Evolutionary conservation across 2,329 filamentous ascomycete genomes (phyloP), one percentile per base, ranked within the genome.

Genomic region (Ophiostoma pallidulum): DNA sequence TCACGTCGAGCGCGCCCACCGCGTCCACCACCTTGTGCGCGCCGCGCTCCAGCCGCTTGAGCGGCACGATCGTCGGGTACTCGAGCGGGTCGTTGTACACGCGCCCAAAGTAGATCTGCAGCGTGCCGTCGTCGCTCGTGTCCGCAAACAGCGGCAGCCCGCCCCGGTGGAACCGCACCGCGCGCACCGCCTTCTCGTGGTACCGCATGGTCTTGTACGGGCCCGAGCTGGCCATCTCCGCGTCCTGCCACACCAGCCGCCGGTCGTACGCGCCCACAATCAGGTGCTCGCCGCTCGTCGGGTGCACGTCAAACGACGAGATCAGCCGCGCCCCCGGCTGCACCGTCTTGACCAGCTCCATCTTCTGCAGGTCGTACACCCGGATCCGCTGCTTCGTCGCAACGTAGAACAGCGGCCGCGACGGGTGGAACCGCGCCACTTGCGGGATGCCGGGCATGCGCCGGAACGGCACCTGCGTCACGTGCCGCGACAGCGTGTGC

Each of bases 161-260:
- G 51, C 81, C 80, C 49, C 82, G 81, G 66, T 98, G 94, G 67
- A 86, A 98, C 57, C 80, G 82, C 47, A 96, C 92, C 12, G 84
- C 80, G 41, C 94, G 80, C 59, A 98, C 94, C 39, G 92, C 92
- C 66, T 94, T 86, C 52, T 79, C 71, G 69, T 98, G 92, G 71
- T 97, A 98, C 43, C 92, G 80, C 68, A 98, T 82, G 1, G 91
- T 97, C 73, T 96, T 96, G 73, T 94, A 97, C 0, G 92, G 92
- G 5, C 45, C 45, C 42, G 87, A 80, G 53, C 78, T 82, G 1
- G 87, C 92, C 31, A 98, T 78, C 57, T 98, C 92, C 46, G 97
- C 75, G 67, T 98, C 92, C 68, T 97, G 92, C 92, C 92, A 98
- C 28, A 98, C 74, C 3, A 98, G 74, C 40, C 91, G 82, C 55